Evolutionary conservation across 176 grass and related monocot species (phyloP).

Genomic region (Tuctoria greenei): DNA sequence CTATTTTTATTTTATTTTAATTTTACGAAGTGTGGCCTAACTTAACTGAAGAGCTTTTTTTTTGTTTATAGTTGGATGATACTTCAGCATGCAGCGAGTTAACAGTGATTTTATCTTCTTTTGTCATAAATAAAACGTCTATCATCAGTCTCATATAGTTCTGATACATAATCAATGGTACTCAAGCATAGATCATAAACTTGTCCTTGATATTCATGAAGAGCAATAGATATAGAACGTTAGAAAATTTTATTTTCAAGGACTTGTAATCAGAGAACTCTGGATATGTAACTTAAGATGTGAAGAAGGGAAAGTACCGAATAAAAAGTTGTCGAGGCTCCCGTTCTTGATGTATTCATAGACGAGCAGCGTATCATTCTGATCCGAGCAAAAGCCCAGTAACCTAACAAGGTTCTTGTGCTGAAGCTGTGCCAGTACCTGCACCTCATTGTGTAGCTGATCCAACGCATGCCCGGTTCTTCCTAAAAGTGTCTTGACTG

Average conservation of each 20-base stretch:
- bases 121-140: neutral
- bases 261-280: neutral
- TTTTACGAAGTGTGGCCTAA: neutral
- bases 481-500: constrained; percentile 46
- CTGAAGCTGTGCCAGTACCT: constrained; percentile 43
- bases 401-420: constrained; percentile 61
- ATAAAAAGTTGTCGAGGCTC: constrained; percentile 46
- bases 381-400: constrained; percentile 41
- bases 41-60: neutral
- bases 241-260: neutral
- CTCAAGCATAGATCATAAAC: neutral
- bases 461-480: constrained; percentile 13
- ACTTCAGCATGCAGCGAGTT: neutral
- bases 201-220: neutral
- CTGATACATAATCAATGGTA: neutral
- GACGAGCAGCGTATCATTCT: constrained; percentile 34
- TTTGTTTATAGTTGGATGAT: neutral
- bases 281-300: neutral
- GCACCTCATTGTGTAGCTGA: constrained; percentile 47
- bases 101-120: neutral
- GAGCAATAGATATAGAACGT: neutral
- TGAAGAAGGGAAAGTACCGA: constrained; percentile 32
- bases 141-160: neutral
- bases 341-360: constrained; percentile 44
- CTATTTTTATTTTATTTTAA: no score